Percentiles rank a stretch among this genome's conserved stretches.
These are phyloP conservation scores for Alternaria sp. DNA, from an alignment of 2,329 filamentous ascomycete species.

Conservation along the genomic window DNA sequence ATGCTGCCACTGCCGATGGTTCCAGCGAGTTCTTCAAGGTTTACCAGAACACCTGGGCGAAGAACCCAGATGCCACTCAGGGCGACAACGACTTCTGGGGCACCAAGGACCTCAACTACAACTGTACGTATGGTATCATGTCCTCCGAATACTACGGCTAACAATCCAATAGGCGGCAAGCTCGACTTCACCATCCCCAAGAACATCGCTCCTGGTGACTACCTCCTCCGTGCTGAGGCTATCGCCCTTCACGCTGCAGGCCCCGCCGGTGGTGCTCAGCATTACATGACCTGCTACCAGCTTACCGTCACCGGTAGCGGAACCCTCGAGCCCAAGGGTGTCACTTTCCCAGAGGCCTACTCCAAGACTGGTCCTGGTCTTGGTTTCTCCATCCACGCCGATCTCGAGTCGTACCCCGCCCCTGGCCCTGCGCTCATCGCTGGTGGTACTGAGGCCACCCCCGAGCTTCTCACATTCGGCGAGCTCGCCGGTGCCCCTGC, in stretches of 20 bases:
- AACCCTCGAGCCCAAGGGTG: constrained; percentile 47
- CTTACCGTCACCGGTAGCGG: constrained; percentile 49
- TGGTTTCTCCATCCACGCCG: constrained; percentile 52
- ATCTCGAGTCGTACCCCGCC: constrained; percentile 47
- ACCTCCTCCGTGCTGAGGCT: constrained; percentile 55
- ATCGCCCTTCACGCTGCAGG: constrained; percentile 54
- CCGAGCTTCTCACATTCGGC: constrained; percentile 34
- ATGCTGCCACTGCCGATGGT: constrained; percentile 52
- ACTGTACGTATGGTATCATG: constrained; percentile 26
- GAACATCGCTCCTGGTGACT: constrained; percentile 51
- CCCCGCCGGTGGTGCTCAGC: constrained; percentile 50
- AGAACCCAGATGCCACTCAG: constrained; percentile 43
- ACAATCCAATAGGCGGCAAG: constrained; percentile 21
- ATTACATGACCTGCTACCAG: constrained; percentile 56
- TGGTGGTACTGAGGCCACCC: constrained; percentile 34
- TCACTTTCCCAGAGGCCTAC: constrained; percentile 57
- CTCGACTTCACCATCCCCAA: constrained; percentile 46
- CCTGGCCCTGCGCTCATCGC: constrained; percentile 48
- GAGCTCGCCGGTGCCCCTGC: constrained; percentile 28
- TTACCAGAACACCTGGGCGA: constrained; percentile 49
- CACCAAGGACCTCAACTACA: constrained; percentile 52
- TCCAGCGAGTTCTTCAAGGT: constrained; percentile 59
- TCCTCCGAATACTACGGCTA: not conserved
- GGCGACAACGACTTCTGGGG: constrained; percentile 50
- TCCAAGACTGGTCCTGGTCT: constrained; percentile 50